These are phyloP conservation scores for Pseudogymnoascus sp. DNA, from an alignment of 2,329 filamentous ascomycete species.

Conservation along the genomic window DNA sequence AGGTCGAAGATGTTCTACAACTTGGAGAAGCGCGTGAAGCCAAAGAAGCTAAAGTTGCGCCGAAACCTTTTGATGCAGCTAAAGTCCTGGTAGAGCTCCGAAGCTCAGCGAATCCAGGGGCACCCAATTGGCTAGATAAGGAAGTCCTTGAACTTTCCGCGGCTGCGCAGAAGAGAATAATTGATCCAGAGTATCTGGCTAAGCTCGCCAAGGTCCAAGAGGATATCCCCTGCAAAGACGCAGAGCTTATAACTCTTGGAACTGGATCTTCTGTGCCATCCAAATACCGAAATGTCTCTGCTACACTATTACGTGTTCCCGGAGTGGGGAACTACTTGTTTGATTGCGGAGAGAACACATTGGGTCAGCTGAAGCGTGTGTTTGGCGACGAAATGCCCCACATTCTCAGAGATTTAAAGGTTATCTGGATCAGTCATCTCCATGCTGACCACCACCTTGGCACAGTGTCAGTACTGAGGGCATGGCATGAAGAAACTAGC, in stretches of 20 bases:
- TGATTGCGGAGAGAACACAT: constrained; percentile 85
- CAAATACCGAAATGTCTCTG: constrained; percentile 91
- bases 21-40: constrained; percentile 15
- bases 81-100: constrained; percentile 32
- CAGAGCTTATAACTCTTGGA: constrained; percentile 78
- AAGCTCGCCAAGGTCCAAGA: constrained; percentile 44
- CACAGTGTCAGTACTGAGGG: constrained; percentile 67
- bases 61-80: constrained; percentile 36
- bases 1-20: constrained; percentile 13
- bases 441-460: constrained; percentile 96
- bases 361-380: constrained; percentile 74
- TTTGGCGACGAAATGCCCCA: constrained; percentile 58
- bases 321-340: constrained; percentile 81
- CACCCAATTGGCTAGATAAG: constrained; percentile 18
- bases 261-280: constrained; percentile 87
- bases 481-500: constrained; percentile 55
- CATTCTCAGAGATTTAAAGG: constrained; percentile 69
- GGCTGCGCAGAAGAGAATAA: constrained; percentile 33
- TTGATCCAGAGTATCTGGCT: constrained; percentile 37
- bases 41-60: constrained; percentile 8
- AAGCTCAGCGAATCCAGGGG: constrained; percentile 15
- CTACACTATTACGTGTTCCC: constrained; percentile 75
- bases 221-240: constrained; percentile 64
- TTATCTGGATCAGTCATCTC: constrained; percentile 88
- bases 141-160: constrained; percentile 47